Conservation (phyloP, 441 rosid species). For the Adansonia rubrostipa region DNA sequence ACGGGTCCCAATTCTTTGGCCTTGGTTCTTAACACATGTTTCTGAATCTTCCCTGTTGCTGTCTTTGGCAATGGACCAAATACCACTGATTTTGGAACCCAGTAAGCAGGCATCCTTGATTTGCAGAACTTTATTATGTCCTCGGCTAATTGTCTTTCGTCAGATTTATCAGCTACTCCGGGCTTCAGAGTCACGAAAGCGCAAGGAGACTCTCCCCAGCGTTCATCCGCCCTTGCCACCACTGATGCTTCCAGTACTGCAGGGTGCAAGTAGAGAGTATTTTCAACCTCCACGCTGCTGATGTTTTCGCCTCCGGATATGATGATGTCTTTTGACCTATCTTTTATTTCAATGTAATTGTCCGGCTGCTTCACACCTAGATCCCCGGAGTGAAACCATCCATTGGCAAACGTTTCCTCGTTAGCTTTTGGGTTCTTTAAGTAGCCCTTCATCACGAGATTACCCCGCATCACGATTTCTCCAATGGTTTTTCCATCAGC, state of each 20-base stretch:
- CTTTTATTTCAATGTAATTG: conserved; percentile 81
- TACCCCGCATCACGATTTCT: conserved; percentile 86
- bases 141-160: conserved; percentile 49
- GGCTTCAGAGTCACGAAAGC: conserved; percentile 77
- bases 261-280: conserved; percentile 66
- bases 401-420: conserved; percentile 71
- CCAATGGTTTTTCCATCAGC: conserved; percentile 84
- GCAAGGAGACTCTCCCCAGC: conserved; percentile 94
- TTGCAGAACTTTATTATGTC: conserved; percentile 68
- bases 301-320: conserved; percentile 80
- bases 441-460: conserved; percentile 86
- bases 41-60: conserved; percentile 90
- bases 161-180: conserved; percentile 39
- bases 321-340: conserved; percentile 68
- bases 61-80: conserved; percentile 89
- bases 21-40: conserved; percentile 72
- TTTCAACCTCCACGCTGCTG: conserved; percentile 84
- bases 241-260: conserved; percentile 82
- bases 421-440: conserved; percentile 81
- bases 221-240: conserved; percentile 87
- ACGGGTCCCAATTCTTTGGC: conserved; percentile 80
- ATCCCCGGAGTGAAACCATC: conserved; percentile 90
- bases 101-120: conserved; percentile 71
- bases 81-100: conserved; percentile 83
- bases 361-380: conserved; percentile 90